phyloP scores from a whole-genome alignment of 2,329 filamentous ascomycete genomes.

The Arthrobotrys sinensis region DNA sequence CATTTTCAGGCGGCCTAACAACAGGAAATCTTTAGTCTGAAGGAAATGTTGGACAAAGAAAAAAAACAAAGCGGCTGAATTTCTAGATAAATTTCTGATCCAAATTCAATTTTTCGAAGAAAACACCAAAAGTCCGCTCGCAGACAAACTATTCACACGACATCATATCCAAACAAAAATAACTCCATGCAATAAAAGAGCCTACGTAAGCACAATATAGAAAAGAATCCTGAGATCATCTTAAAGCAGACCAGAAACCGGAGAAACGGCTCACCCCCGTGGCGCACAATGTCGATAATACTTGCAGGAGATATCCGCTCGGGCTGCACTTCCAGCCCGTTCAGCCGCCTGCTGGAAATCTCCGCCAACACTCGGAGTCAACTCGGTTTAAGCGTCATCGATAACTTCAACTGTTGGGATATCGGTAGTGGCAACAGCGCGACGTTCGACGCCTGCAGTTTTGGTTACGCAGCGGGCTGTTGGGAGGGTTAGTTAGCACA shows the following conservation, averaged over 20 bases:
- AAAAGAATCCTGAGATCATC: no score
- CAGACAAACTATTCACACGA: not conserved
- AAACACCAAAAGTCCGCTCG: slow-evolving; percentile 7
- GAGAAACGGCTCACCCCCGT: slow-evolving; percentile 1
- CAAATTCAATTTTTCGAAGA: not conserved
- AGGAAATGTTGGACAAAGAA: not conserved
- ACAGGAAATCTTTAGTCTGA: no score
- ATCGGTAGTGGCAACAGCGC: slow-evolving; percentile 17
- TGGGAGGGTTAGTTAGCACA: not conserved
- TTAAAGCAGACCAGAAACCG: not conserved
- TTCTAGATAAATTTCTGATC: not conserved
- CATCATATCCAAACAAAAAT: not conserved
- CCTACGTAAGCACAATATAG: not conserved
- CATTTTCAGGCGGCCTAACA: not conserved
- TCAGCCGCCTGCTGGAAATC: slow-evolving; percentile 8
- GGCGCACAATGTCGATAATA: not conserved
- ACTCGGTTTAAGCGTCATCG: slow-evolving; percentile 1
- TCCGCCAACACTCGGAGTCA: slow-evolving; percentile 15
- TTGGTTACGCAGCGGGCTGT: slow-evolving; percentile 41
- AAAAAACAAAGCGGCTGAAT: slow-evolving; percentile 6
- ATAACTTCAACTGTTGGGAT: slow-evolving; percentile 37
- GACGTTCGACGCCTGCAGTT: slow-evolving; percentile 20
- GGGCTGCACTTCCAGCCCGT: not conserved
- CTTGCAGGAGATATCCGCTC: slow-evolving; percentile 28
- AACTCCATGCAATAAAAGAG: not conserved